Evolutionary conservation across 495 filamentous ascomycete species (phyloP).

Genomic region (Cenococcum geophilum): DNA sequence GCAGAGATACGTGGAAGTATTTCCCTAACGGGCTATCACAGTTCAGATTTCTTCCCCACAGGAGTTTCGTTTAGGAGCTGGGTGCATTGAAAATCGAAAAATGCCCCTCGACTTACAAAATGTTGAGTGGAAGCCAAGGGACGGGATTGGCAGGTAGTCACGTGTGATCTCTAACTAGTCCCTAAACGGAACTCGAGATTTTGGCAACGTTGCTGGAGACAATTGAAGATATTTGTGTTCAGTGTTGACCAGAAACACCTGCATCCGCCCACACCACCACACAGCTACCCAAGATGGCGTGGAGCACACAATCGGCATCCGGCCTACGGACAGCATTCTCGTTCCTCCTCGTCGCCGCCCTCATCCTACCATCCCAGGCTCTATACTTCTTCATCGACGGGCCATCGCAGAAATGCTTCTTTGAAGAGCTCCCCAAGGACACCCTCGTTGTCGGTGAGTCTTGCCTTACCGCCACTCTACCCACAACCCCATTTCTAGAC

Average conservation of each 20-base stretch:
- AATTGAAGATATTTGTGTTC: slow-evolving; percentile 2
- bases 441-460: slow-evolving; percentile 81
- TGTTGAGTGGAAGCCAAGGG: neutral
- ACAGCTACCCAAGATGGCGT: neutral
- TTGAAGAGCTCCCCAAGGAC: slow-evolving; percentile 96
- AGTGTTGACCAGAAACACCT: neutral
- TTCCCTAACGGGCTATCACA: too few species aligned
- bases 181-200: neutral
- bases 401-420: slow-evolving; percentile 80
- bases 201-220: neutral
- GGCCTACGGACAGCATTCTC: slow-evolving; percentile 7
- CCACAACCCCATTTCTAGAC: neutral
- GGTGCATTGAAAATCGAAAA: too few species aligned
- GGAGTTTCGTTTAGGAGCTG: too few species aligned
- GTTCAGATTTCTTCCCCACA: too few species aligned
- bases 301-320: slow-evolving; percentile 5
- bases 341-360: slow-evolving; percentile 24
- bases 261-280: slow-evolving; percentile 1
- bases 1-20: too few species aligned
- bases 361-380: slow-evolving; percentile 61
- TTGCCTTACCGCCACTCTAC: neutral
- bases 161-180: neutral
- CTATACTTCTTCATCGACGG: slow-evolving; percentile 96
- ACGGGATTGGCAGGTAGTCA: neutral
- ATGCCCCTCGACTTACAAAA: neutral